Evolutionary conservation across 2,329 filamentous ascomycete species (phyloP).

Genomic region (Apiospora hydei): DNA sequence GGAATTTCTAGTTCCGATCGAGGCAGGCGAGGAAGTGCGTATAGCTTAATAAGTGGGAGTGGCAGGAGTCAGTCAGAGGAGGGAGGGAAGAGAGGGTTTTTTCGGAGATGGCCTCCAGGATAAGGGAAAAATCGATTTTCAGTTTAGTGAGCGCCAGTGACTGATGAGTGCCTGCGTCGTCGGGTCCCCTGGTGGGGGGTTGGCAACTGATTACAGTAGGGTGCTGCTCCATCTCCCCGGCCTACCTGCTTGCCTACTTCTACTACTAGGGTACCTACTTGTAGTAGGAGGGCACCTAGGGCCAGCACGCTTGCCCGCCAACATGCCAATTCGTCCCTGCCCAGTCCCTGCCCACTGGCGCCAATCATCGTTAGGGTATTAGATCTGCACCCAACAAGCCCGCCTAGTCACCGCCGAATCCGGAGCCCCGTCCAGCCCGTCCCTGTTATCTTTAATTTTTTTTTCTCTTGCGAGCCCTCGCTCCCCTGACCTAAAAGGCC

Average conservation of each 20-base stretch:
- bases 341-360: neutral
- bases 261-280: too few species aligned
- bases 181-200: slow-evolving; percentile 3
- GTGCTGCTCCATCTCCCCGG: slow-evolving; percentile 2
- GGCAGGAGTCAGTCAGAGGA: slow-evolving; percentile 22
- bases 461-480: neutral
- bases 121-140: slow-evolving; percentile 9
- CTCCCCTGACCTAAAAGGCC: neutral
- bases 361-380: slow-evolving; percentile 11
- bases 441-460: neutral
- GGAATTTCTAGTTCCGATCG: slow-evolving; percentile 5
- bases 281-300: neutral
- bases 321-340: neutral
- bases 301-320: neutral
- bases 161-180: slow-evolving; percentile 8
- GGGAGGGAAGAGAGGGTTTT: slow-evolving; percentile 29
- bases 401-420: slow-evolving; percentile 17
- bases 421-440: neutral
- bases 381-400: slow-evolving; percentile 4
- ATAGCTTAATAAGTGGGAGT: neutral
- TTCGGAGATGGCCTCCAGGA: neutral
- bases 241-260: neutral
- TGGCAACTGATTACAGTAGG: neutral
- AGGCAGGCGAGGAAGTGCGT: neutral
- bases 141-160: neutral